Conservation (phyloP, 306 rosid species). For the Lathyrus oleraceus region DNA sequence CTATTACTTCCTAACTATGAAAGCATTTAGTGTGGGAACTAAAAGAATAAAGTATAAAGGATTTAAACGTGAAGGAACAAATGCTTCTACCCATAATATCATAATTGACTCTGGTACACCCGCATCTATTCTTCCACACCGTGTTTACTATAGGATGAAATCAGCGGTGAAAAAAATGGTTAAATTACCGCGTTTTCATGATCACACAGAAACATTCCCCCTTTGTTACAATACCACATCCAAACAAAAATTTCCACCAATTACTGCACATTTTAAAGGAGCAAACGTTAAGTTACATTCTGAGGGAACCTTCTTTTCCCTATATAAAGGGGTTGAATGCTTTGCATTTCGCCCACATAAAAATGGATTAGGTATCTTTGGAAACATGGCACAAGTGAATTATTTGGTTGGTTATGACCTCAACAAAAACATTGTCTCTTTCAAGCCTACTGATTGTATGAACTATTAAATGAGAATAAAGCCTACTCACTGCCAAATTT, state of each 20-base stretch:
- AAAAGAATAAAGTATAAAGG: neutral
- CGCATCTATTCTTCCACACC: slow-evolving; percentile 11
- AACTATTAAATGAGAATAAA: too few species aligned
- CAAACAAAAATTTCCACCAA: neutral
- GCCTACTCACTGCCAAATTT: too few species aligned
- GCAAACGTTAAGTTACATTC: slow-evolving; percentile 36
- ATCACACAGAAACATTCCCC: neutral
- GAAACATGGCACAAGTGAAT: too few species aligned
- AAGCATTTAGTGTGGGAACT: neutral
- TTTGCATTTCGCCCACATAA: too few species aligned
- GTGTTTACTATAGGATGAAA: slow-evolving; percentile 28
- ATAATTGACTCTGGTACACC: too few species aligned
- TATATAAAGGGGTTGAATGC: too few species aligned
- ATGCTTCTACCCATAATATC: neutral
- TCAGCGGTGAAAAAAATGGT: slow-evolving; percentile 3
- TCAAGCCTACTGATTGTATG: too few species aligned
- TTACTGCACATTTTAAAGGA: slow-evolving; percentile 44
- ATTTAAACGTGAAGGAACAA: neutral
- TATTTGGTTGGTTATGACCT: too few species aligned
- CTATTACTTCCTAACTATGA: neutral
- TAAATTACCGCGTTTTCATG: neutral
- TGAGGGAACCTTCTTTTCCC: neutral
- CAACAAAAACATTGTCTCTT: too few species aligned
- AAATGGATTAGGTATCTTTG: too few species aligned
- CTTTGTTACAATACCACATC: slow-evolving; percentile 42